Conservation (phyloP, 768 basidiomycete species). For the Boletus sensibilis region DNA sequence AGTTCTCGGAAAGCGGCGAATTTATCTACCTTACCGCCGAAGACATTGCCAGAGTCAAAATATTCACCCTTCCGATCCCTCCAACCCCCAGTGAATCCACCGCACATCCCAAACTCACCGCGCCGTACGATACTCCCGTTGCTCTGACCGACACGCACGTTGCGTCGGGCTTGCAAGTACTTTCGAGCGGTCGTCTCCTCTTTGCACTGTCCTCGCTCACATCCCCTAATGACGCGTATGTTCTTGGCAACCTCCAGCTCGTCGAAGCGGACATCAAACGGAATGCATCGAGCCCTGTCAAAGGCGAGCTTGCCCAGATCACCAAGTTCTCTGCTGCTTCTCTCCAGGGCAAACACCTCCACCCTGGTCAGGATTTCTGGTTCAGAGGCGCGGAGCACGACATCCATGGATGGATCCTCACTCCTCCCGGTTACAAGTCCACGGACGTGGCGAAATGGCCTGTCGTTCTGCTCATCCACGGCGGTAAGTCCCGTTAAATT, state of each 20-base stretch:
- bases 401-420: conserved; percentile 84
- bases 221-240: conserved; percentile 75
- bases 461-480: conserved; percentile 76
- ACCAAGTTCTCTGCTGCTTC: conserved; percentile 62
- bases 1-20: conserved; percentile 76
- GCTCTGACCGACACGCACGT: conserved; percentile 58
- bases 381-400: conserved; percentile 79
- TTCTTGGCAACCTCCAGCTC: conserved; percentile 50
- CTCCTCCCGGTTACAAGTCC: conserved; percentile 72
- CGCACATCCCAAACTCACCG: conserved; percentile 42
- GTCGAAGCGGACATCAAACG: conserved; percentile 43
- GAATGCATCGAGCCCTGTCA: conserved; percentile 25
- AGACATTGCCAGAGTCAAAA: conserved; percentile 73
- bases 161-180: conserved; percentile 59
- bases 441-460: conserved; percentile 76
- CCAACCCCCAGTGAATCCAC: conserved; percentile 56
- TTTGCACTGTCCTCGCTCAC: conserved; percentile 74
- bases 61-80: conserved; percentile 68
- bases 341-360: conserved; percentile 57
- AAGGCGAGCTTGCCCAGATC: conserved; percentile 48
- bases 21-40: conserved; percentile 75
- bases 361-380: conserved; percentile 78
- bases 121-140: conserved; percentile 52
- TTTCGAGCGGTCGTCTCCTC: conserved; percentile 60
- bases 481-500: conserved; percentile 40